Base-by-base conservation (phyloP, 345 rosid species). In the Pugionium dolabratum region DNA sequence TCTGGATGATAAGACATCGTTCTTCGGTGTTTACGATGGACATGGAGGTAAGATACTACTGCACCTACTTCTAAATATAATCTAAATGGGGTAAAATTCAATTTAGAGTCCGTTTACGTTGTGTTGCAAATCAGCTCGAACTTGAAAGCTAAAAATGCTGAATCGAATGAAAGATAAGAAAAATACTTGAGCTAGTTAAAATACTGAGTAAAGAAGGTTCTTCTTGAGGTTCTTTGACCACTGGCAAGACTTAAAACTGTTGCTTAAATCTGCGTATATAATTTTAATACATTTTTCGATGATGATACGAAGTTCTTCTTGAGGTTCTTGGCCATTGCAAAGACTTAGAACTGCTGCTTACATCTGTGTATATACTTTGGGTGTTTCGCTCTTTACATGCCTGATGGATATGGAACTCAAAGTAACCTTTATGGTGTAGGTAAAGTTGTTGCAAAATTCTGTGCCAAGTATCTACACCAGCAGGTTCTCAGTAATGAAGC, bases 11-110 rank as follows among this genome's bases (percentile, higher is more conserved):
- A 62, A 79, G 9, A 85, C 88, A 5, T 86, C 94, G 0, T 89
- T 89, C 81, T 89, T 89, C 54, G 94, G 89, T 69, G 96, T 89
- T 40, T 89, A 85, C 30, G 96, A 89, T 75, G 96, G 96, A 7
- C 96, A 89, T 71, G 96, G 96, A 77, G 96, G 96, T 86, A 45
- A 82, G 79, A 9, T 31, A 37, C 26, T 35, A 58, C 6, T 63
- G 40, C 5, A 30, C 31, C 26, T 62, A 2, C 41, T 35, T 25
- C 29, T 43, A 28, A 35, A 53, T 30, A 7, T 55, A 49, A 40
- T 49, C 35, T 40, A 53, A 27, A 11, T 11, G 1, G 3, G 9
- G 9, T 48, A 6, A 39, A 36, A 2, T n/a, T 9, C 34, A 5
- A 1, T 33, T 45, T 59, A 26, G 54, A 61, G 30, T 62, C 9